Conservation (phyloP, 768 basidiomycete species). For the Lyophyllum semitale region DNA sequence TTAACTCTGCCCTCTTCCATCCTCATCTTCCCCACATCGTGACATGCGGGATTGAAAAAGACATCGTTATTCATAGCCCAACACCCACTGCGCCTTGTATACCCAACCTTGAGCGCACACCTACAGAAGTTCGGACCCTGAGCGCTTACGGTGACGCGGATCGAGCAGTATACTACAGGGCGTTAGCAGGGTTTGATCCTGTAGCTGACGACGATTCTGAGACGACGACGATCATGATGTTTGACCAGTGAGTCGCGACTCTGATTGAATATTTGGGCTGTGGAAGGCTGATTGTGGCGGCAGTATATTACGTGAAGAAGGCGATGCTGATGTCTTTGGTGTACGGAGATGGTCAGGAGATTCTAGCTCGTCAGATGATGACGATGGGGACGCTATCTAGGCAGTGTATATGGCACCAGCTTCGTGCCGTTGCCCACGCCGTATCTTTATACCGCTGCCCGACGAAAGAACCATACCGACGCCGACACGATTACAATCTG, state of each 20-base stretch:
- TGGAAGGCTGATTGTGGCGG: not conserved
- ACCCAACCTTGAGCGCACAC: conserved; percentile 45
- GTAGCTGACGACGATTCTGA: conserved; percentile 40
- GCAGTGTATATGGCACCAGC: not conserved
- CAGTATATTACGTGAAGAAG: conserved; percentile 65
- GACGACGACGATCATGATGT: conserved; percentile 57
- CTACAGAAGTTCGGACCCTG: conserved; percentile 48
- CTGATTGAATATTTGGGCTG: not conserved
- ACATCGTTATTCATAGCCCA: conserved; percentile 69
- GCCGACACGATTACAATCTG: too few relatives aligned
- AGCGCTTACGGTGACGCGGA: conserved; percentile 35
- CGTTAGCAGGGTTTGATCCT: conserved; percentile 29
- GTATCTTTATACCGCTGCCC: too few relatives aligned
- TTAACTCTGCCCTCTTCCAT: conserved; percentile 75
- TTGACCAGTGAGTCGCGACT: conserved; percentile 62
- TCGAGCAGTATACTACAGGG: conserved; percentile 35
- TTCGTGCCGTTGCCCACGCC: too few relatives aligned
- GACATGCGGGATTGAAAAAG: conserved; percentile 75
- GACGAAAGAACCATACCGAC: too few relatives aligned
- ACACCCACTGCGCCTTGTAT: conserved; percentile 56
- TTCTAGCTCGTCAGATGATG: conserved; percentile 29
- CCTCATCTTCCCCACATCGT: conserved; percentile 66
- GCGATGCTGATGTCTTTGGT: conserved; percentile 55
- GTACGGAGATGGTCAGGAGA: conserved; percentile 37
- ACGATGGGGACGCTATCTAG: conserved; percentile 23